Base-by-base conservation (phyloP, 257 asterid species). In the Lycium barbarum region DNA sequence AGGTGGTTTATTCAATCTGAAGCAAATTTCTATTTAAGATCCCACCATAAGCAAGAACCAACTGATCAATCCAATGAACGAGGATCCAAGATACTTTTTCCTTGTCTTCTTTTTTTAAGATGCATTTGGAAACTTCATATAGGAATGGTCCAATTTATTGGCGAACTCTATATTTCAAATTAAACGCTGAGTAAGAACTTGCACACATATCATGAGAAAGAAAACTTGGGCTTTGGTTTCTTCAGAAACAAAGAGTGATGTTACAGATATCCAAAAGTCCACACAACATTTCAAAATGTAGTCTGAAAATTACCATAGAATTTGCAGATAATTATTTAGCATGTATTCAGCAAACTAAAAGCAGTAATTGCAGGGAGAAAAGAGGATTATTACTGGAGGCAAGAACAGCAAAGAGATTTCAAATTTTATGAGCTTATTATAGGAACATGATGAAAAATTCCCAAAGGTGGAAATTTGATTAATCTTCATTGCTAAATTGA, bases 381-480 rank as follows among this genome's bases (percentile, higher is more conserved):
- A n/a, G n/a, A n/a, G n/a, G 45, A 40, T 40, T 40, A 40, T 40
- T 40, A n/a, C 67, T 6, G 12, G 35, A 59, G 5, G 67, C 67
- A 61, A 61, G 67, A 61, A 61, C 26, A 61, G 35, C 67, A 61
- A n/a, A 61, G 8, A n/a, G 0, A 0, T 8, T 9, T 61, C 38
- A 63, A 22, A 63, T 63, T 63, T 63, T 17, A 63, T 22, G 70
- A 63, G 40, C 40, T 63, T 3, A 22, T 63, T 63, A 22, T 12
- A 63, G 26, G 40, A 63, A 20, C 71, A 22, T 14, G 17, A 62
- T 26, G 95, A 90, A 85, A 87, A 94, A 83, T 82, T 92, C 84
- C 94, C 96, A 91, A 91, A 88, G 91, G 38, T 3, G 68, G 14
- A n/a, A 62, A 17, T 6, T 65, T 65, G 45, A 13, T 5, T 66